Base-by-base conservation (phyloP, 2,329 filamentous ascomycete species). In the Colletotrichum destructivum region DNA sequence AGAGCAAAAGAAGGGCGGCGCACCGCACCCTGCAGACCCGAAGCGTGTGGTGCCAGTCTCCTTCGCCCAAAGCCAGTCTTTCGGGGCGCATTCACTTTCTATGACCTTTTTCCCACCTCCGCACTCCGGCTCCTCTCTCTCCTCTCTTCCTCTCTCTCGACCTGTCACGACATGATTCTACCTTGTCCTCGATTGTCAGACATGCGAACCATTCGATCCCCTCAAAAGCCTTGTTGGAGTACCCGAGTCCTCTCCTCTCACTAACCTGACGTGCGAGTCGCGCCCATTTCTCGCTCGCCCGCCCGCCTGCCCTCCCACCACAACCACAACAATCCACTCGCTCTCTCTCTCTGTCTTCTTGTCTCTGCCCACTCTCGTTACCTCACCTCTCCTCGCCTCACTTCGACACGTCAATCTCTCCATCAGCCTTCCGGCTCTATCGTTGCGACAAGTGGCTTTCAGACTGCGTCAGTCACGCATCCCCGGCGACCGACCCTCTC, bases 391-490 rank as follows among this genome's bases (percentile, higher is more conserved):
- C 75, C 76, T 75, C 73, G 74, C 46, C 31, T 69, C 54, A 35
- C 57, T 51, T 62, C 51, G 69, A 51, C n/a, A 54, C 75, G 75
- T 78, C 75, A 77, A 77, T 75, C 78, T 74, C 77, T 75, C 77
- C 81, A 78, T 74, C 72, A 72, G 75, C 72, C 73, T 73, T 46
- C 38, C 73, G 64, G 57, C 74, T 61, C 61, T 60, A 62, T 69
- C 73, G 73, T 76, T 75, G 74, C 78, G 66, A 77, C 76, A 76
- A 76, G 72, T 73, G 76, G 74, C 80, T 79, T 77, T 80, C 74
- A 75, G 75, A 77, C 78, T 75, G 76, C 75, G 75, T 77, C 75
- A 76, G 75, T 76, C 77, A 76, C 74, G 74, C 77, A 76, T 77
- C 75, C 76, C 74, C 57, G 69, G 72, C 74, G 76, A 75, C 74